phyloP scores from a whole-genome alignment of 2,329 filamentous ascomycete species.

The Leptographium galeiforme region DNA sequence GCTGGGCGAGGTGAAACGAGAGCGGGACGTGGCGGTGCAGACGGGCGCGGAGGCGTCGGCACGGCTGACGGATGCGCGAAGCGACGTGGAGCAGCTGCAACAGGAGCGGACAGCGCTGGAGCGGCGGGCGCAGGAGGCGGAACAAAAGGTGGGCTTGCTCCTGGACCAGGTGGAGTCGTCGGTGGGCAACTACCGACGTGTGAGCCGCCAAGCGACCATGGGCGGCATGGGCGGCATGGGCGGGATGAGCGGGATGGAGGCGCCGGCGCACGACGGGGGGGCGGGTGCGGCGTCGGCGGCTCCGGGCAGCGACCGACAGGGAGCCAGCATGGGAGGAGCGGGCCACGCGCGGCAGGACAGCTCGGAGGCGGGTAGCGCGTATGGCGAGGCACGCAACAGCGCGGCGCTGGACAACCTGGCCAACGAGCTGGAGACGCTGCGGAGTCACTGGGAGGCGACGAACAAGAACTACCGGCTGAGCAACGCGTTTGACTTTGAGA shows the following conservation, averaged over 20 bases:
- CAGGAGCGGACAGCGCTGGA: constrained; percentile 73
- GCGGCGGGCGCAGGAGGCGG: constrained; percentile 73
- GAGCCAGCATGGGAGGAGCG: background rate
- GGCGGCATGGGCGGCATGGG: constrained; percentile 14
- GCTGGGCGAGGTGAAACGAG: constrained; percentile 48
- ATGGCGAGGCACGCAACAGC: constrained; percentile 46
- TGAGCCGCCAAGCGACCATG: constrained; percentile 43
- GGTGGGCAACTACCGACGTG: constrained; percentile 87
- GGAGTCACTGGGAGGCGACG: constrained; percentile 87
- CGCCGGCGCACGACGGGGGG: constrained; percentile 1
- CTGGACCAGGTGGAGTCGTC: constrained; percentile 90
- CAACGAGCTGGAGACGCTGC: constrained; percentile 78
- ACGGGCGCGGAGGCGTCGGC: constrained; percentile 38
- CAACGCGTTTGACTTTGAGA: constrained; percentile 79
- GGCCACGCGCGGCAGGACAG: constrained; percentile 38
- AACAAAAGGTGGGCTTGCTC: constrained; percentile 82
- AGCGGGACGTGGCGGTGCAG: constrained; percentile 54
- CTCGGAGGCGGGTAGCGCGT: constrained; percentile 49
- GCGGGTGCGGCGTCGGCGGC: background rate
- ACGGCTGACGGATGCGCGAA: constrained; percentile 45
- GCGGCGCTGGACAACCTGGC: constrained; percentile 79
- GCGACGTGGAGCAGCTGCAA: constrained; percentile 69
- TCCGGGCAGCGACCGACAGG: background rate
- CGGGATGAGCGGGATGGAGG: constrained; percentile 18
- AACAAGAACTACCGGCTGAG: constrained; percentile 91